Base-by-base conservation (phyloP, 2,329 filamentous ascomycete species). In the Aspergillus calidoustus region DNA sequence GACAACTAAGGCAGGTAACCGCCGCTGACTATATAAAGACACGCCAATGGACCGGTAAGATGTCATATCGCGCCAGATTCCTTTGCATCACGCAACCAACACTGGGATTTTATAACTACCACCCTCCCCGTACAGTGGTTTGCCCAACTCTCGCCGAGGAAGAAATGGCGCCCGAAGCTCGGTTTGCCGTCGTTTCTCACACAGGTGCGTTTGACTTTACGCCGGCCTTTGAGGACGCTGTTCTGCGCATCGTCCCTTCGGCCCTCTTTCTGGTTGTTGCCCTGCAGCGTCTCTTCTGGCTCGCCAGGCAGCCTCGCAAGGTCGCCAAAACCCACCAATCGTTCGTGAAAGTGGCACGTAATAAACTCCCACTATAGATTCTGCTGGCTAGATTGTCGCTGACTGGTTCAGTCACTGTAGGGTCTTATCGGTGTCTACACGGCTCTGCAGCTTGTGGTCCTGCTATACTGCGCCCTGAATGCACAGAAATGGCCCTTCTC, bases 21-120 rank as follows among this genome's bases (percentile, higher is more conserved):
- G n/a, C n/a, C n/a, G n/a, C n/a, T n/a, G n/a, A n/a, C n/a, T n/a
- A n/a, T n/a, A n/a, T n/a, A n/a, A n/a, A n/a, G n/a, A n/a, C n/a
- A n/a, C n/a, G n/a, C n/a, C n/a, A 19, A 19, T 19, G 34, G 34
- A 41, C 34, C 3, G 34, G 9, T 2, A 41, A 46, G 43, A 46
- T 46, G 54, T 54, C 17, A 50, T 11, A 50, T 50, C 30, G 47
- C 47, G 25, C 25, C 47, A 50, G 47, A 50, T 50, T 50, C 47
- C 15, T 50, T 23, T 13, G 3, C 17, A 50, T 50, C 6, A 15
- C 47, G 47, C 23, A 50, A n/a, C n/a, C n/a, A n/a, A n/a, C n/a
- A n/a, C n/a, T n/a, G n/a, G n/a, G n/a, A n/a, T n/a, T n/a, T n/a
- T 28, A 28, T 50, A 50, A 50, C 22, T 49, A 11, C 25, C 30